These are phyloP conservation scores for Cryptosporidium tyzzeri DNA, from an alignment of 169 alveolate species.

Conservation along the genomic window DNA sequence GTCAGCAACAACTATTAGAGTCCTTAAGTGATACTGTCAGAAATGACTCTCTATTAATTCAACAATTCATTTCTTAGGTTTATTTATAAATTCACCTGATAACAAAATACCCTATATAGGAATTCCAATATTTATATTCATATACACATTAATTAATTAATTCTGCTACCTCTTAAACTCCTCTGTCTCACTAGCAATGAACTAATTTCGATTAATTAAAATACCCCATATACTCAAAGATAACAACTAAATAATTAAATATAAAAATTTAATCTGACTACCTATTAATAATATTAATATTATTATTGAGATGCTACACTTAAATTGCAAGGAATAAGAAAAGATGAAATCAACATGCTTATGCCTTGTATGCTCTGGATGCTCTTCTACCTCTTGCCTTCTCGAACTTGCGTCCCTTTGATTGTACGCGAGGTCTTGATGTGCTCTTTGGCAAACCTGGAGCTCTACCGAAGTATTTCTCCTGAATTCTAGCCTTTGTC, in stretches of 20 bases:
- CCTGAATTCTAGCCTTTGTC: slow-evolving; percentile 94
- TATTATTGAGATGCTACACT: not conserved
- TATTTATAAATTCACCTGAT: not conserved
- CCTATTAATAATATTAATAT: slow-evolving; percentile 25
- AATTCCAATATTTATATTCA: too few relatives aligned
- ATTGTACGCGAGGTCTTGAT: slow-evolving; percentile 91
- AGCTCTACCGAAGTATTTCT: slow-evolving; percentile 96
- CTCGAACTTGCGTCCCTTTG: slow-evolving; percentile 94
- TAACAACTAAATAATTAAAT: slow-evolving; percentile 18
- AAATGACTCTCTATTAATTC: slow-evolving; percentile 24
- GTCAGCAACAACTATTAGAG: slow-evolving; percentile 62
- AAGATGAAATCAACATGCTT: slow-evolving; percentile 20
- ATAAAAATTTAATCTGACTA: slow-evolving; percentile 47
- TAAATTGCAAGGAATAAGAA: slow-evolving; percentile 16
- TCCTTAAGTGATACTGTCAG: slow-evolving; percentile 39
- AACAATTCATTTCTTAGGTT: slow-evolving; percentile 33
- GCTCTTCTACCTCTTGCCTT: slow-evolving; percentile 94
- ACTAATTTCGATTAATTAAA: not conserved
- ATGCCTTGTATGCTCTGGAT: slow-evolving; percentile 91
- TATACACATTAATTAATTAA: too few relatives aligned
- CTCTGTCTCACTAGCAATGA: too few relatives aligned
- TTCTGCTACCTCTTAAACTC: not conserved
- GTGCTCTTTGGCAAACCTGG: slow-evolving; percentile 93
- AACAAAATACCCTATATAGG: not conserved
- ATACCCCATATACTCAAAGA: not conserved